Conservation (phyloP, 345 rosid genomes). For the Populus simonii region DNA sequence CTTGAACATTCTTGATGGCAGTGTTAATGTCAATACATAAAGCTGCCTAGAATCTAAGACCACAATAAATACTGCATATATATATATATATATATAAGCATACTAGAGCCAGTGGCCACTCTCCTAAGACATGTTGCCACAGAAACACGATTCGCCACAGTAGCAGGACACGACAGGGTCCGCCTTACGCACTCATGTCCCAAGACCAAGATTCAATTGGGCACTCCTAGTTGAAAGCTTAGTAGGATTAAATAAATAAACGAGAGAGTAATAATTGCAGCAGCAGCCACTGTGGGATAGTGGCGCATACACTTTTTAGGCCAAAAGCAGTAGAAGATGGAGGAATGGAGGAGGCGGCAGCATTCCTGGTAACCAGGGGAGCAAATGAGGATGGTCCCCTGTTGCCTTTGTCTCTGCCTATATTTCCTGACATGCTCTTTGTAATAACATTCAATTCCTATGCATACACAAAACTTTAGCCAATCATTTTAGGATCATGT, state of each 20-base stretch:
- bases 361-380: constrained; percentile 49
- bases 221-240: neutral
- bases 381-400: constrained; percentile 43
- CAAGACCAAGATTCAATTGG: neutral
- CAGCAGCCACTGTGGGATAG: neutral
- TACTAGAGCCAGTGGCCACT: neutral
- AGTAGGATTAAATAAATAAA: neutral
- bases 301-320: constrained; percentile 1
- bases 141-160: constrained; percentile 29
- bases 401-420: constrained; percentile 4
- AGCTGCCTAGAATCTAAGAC: neutral
- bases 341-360: neutral
- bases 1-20: constrained; percentile 39
- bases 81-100: neutral
- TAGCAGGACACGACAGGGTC: constrained; percentile 1
- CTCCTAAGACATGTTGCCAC: neutral
- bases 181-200: constrained; percentile 6
- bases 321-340: neutral
- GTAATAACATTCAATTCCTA: neutral
- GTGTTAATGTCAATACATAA: constrained; percentile 16
- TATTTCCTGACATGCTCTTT: neutral
- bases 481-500: constrained; percentile 14
- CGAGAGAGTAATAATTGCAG: neutral
- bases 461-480: neutral
- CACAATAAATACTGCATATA: constrained; percentile 1